phyloP scores from a whole-genome alignment of 2,329 filamentous ascomycete species.

The Fusarium sacchari region DNA sequence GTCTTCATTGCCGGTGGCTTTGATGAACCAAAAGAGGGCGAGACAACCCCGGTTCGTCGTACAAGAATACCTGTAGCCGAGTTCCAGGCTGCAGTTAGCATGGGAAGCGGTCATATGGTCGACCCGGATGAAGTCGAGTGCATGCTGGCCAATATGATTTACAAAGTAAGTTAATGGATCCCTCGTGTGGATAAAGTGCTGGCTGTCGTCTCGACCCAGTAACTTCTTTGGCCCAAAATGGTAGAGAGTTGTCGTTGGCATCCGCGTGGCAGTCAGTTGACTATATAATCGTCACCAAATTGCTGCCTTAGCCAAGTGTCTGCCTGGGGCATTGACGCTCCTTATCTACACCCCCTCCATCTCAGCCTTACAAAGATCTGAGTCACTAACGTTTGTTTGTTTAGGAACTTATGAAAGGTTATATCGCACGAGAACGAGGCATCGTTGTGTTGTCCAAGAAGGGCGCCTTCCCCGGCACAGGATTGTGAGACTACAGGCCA shows the following conservation, averaged over 20 bases:
- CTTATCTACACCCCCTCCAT: constrained; percentile 32
- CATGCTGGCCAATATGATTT: constrained; percentile 94
- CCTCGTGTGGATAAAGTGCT: constrained; percentile 1
- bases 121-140: constrained; percentile 97
- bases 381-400: constrained; percentile 47
- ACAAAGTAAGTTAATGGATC: constrained; percentile 74
- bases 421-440: constrained; percentile 89
- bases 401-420: constrained; percentile 95
- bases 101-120: constrained; percentile 74
- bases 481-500: constrained; percentile 56
- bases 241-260: constrained; percentile 6
- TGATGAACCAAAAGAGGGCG: constrained; percentile 77
- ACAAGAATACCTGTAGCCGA: constrained; percentile 85
- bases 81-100: constrained; percentile 84
- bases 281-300: constrained; percentile 41
- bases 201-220: constrained; percentile 7
- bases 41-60: constrained; percentile 69
- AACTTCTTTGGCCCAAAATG: background rate
- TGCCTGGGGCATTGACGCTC: constrained; percentile 37
- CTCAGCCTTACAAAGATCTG: constrained; percentile 42
- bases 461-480: constrained; percentile 93
- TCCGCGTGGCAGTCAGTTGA: constrained; percentile 36
- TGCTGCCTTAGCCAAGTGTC: constrained; percentile 36
- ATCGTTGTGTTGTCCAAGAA: constrained; percentile 94
- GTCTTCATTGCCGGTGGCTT: constrained; percentile 88